These are phyloP conservation scores for Ganoderma meredithae DNA, from an alignment of 1,284 basidiomycete species.

Conservation along the genomic window DNA sequence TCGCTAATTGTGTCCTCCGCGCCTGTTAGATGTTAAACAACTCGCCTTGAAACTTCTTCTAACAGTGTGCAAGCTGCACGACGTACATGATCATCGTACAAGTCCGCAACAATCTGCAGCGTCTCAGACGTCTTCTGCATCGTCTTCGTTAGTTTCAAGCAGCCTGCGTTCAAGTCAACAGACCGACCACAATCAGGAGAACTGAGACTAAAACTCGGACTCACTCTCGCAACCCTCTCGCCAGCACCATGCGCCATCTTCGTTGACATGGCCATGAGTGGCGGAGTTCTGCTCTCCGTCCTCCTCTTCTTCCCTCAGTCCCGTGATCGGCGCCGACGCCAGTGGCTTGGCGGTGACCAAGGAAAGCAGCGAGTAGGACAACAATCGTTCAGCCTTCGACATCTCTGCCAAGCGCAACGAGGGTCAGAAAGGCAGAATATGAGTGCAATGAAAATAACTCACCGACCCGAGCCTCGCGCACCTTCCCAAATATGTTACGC, in stretches of 20 bases:
- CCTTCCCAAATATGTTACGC: conserved; percentile 64
- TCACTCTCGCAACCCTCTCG: conserved; percentile 74
- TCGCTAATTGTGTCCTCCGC: conserved; percentile 69
- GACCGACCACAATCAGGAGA: neutral
- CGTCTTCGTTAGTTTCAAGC: conserved; percentile 78
- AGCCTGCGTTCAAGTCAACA: conserved; percentile 52
- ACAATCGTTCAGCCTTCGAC: conserved; percentile 72
- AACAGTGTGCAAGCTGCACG: neutral
- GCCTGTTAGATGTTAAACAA: conserved; percentile 56
- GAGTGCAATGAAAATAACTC: conserved; percentile 34
- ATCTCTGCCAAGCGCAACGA: conserved; percentile 57
- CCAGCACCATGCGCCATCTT: conserved; percentile 88
- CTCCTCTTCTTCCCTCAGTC: conserved; percentile 57
- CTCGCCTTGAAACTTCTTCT: conserved; percentile 1
- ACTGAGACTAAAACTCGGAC: conserved; percentile 37
- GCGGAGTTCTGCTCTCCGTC: conserved; percentile 48
- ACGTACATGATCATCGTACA: conserved; percentile 80
- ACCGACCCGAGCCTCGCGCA: conserved; percentile 75
- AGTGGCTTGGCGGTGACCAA: conserved; percentile 74
- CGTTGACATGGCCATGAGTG: conserved; percentile 66
- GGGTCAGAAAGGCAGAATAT: neutral
- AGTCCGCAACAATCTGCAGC: conserved; percentile 76
- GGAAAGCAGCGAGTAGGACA: conserved; percentile 75
- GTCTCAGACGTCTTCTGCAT: conserved; percentile 81
- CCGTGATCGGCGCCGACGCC: conserved; percentile 54